Evolutionary conservation across 2,329 filamentous ascomycete genomes (phyloP).

Genomic region (Aspergillus sojae): DNA sequence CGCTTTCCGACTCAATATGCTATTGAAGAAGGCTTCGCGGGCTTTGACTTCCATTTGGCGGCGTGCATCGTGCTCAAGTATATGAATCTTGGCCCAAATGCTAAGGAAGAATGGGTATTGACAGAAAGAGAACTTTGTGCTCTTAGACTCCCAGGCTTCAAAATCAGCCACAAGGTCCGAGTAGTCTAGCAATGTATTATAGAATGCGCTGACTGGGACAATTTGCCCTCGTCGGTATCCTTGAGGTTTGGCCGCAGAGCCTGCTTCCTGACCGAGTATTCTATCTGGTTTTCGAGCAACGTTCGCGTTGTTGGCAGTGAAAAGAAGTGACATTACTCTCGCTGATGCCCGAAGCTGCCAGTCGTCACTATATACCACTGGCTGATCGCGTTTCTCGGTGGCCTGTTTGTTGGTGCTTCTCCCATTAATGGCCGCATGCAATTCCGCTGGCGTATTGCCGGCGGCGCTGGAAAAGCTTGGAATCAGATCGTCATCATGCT

Average conservation of each 20-base stretch:
- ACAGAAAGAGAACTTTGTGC: conserved; percentile 80
- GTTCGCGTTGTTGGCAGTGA: conserved; percentile 73
- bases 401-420: conserved; percentile 53
- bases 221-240: conserved; percentile 63
- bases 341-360: conserved; percentile 87
- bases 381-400: conserved; percentile 54
- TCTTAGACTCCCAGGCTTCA: conserved; percentile 79
- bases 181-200: conserved; percentile 83
- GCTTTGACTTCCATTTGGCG: conserved; percentile 89
- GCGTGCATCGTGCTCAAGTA: conserved; percentile 83
- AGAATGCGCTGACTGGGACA: conserved; percentile 81
- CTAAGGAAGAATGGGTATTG: conserved; percentile 91
- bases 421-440: conserved; percentile 74
- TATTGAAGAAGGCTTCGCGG: conserved; percentile 87
- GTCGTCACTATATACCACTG: conserved; percentile 73
- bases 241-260: conserved; percentile 44
- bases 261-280: conserved; percentile 30
- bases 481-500: conserved; percentile 61
- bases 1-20: conserved; percentile 73
- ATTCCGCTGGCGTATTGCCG: conserved; percentile 65
- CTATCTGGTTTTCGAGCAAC: conserved; percentile 43
- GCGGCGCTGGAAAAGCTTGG: conserved; percentile 71
- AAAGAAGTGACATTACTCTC: conserved; percentile 77
- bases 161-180: conserved; percentile 85
- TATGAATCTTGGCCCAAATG: conserved; percentile 88